Evolutionary conservation across 2,329 filamentous ascomycete genomes (phyloP), one percentile per base, ranked within the genome.

Genomic region (Trichophaea hybrida): DNA sequence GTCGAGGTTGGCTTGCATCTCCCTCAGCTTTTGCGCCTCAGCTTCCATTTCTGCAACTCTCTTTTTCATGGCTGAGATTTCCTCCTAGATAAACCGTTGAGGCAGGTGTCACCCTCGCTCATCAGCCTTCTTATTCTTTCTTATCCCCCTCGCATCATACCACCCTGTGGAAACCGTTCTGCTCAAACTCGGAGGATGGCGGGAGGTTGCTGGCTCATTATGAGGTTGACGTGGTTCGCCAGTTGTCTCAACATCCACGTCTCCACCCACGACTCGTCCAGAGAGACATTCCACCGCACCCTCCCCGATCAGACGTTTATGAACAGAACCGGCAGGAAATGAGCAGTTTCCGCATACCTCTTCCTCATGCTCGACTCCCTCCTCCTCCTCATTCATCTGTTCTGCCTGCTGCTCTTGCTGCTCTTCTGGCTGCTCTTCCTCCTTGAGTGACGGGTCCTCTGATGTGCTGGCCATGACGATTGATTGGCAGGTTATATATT

Each of bases 1-100:
- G 72, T 97, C 91, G 63, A 97, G 79, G 57, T 79, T 83, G 58
- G 84, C 84, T 72, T 93, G 87, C 86, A 93, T 90, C 73, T 91
- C 87, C 66, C 87, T 81, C 57, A 93, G 79, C 74, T 90, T 90
- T 61, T 85, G 85, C 4, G 87, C 87, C 76, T 93, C 87, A 69
- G 88, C 86, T 75, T 93, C 87, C 87, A 93, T 93, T 75, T 93
- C 87, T 65, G 85, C 86, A 64, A 93, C 86, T 67, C 86, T 80
- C 69, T 80, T 80, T 78, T 91, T 93, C 87, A 93, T 93, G 60
- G 85, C 86, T 62, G 82, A 82, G 69, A 93, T 91, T 73, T 93
- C 87, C 78, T 91, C 78, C 79, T 81, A 61, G 55, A 58, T 15
- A 58, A 59, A 60, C 43, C 49, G 55, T 53, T 53, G 50, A 53